phyloP scores from a whole-genome alignment of 352 stramenopile genomes.

The Pythium phragmitis region DNA sequence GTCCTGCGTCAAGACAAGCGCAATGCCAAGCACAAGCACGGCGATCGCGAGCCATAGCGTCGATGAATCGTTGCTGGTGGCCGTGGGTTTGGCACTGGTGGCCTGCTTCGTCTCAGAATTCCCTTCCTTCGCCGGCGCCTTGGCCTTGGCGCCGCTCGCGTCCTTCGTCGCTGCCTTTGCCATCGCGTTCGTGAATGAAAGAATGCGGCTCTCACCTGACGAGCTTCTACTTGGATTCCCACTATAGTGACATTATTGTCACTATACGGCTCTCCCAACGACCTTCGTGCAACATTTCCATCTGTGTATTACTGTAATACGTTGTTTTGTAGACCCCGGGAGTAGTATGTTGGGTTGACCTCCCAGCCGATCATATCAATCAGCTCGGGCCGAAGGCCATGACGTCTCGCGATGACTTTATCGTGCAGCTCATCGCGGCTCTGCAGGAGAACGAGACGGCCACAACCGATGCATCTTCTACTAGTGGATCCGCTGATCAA shows the following conservation, averaged over 20 bases:
- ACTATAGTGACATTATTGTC: neutral
- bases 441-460: conserved; percentile 48
- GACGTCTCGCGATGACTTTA: conserved; percentile 41
- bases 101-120: neutral
- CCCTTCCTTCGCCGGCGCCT: neutral
- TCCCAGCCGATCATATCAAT: neutral
- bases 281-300: neutral
- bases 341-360: neutral
- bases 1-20: conserved; percentile 22
- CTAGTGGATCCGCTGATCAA: neutral
- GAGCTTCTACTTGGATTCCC: neutral
- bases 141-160: neutral
- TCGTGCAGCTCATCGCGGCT: conserved; percentile 55
- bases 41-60: conserved; percentile 11
- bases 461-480: neutral
- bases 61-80: neutral
- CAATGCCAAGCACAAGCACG: conserved; percentile 25
- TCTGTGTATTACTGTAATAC: neutral
- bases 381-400: neutral
- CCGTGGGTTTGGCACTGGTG: neutral
- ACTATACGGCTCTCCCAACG: neutral
- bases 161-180: conserved; percentile 7
- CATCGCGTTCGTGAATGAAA: neutral
- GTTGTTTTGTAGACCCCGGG: neutral
- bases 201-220: neutral